Evolutionary conservation across 805 yeast species (phyloP), one percentile per base, ranked within the genome.

Genomic region (Wickerhamiella sorbophila): DNA sequence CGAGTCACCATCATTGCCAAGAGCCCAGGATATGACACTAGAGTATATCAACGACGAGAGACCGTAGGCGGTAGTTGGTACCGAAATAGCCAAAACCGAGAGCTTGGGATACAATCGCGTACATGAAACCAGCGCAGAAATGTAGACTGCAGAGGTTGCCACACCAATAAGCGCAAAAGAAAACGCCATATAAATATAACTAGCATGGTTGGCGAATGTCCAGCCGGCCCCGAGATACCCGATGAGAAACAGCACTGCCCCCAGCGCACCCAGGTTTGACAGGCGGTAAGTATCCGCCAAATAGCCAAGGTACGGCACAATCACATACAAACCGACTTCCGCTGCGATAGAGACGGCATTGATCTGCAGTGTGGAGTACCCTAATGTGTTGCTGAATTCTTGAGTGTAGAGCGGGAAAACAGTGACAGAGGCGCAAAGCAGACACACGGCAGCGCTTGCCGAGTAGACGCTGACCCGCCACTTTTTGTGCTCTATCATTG

Each of bases 41-140:
- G 94, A 71, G 3, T 82, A 79, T 38, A 87, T 59, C 42, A 91
- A 64, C 1, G 94, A 73, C 4, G 94, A 79, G 24, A 85, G 54
- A 1, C 97, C 98, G 58, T 80, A 87, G 48, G 79, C 79, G 0
- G 94, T 74, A 2, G 88, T 87, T 0, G 98, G 98, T 36, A 81
- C 70, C 41, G 93, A 79, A 35, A 88, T 84, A 26, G 94, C 81
- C 42, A 88, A 60, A 2, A 94, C 79, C 45, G 84, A 82, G 38
- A 69, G 67, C 32, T 73, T 65, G 0, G 94, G 93, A 54, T 75
- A 82, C n/a, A 86, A 71, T 52, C 81, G 77, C 2, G 95, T 93
- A 62, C 95, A 84, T 1, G 93, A 80, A n/a, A 56, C 55, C n/a
- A 59, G 41, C 3, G 60, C 53, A 8, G 58, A 48, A 24, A 64